These are phyloP conservation scores for Raddia distichophylla DNA, from an alignment of 176 grass and related monocot genomes.

Conservation along the genomic window DNA sequence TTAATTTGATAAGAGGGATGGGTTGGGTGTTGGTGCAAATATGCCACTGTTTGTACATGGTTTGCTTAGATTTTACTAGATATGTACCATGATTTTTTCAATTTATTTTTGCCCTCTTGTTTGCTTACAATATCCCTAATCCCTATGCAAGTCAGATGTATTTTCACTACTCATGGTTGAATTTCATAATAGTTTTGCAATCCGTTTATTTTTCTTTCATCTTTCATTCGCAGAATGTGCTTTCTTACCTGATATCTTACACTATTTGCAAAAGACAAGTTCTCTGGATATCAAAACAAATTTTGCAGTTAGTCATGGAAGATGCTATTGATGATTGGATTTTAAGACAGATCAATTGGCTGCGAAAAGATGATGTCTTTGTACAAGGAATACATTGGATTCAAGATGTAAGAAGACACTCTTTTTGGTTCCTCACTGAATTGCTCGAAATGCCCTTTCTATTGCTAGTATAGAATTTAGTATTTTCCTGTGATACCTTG, in stretches of 20 bases:
- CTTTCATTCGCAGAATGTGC: conserved; percentile 32
- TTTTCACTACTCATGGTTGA: conserved; percentile 32
- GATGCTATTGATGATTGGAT: conserved; percentile 99
- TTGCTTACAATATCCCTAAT: conserved; percentile 6
- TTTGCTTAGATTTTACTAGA: background rate
- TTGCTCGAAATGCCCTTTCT: conserved; percentile 8
- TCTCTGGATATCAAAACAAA: conserved; percentile 98
- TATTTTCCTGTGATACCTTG: background rate
- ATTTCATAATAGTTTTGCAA: conserved; percentile 15
- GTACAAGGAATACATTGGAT: conserved; percentile 82
- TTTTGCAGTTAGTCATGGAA: conserved; percentile 95
- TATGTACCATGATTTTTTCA: conserved; percentile 22
- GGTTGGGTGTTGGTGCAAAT: background rate
- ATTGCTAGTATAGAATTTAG: conserved; percentile 14
- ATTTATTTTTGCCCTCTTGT: background rate
- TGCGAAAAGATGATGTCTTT: conserved; percentile 79
- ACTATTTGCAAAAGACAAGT: conserved; percentile 77
- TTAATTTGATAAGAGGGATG: conserved; percentile 19
- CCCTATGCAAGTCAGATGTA: conserved; percentile 23
- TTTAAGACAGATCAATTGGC: conserved; percentile 85
- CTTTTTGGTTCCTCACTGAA: background rate
- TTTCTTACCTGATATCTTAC: conserved; percentile 22
- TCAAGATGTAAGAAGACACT: conserved; percentile 78
- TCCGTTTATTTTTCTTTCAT: background rate
- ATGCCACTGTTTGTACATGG: conserved; percentile 1